Conservation (phyloP, 768 basidiomycete genomes). For the Boletus reticulatus region DNA sequence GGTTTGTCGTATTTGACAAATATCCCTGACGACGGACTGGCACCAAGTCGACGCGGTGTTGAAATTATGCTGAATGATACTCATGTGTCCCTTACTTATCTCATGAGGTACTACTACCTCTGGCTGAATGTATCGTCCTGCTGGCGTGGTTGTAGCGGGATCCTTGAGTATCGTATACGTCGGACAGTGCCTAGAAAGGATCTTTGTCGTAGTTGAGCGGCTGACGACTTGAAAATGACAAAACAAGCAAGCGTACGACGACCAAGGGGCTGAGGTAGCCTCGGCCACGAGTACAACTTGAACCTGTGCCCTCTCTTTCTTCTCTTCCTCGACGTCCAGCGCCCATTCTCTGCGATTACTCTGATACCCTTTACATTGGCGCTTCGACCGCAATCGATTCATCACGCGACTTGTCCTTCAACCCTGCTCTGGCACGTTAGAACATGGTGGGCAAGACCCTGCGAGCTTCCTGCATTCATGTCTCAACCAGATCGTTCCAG, state of each 20-base stretch:
- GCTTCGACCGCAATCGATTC: background rate
- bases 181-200: background rate
- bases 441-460: constrained; percentile 21
- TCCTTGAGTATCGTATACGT: background rate
- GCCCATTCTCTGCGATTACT: background rate
- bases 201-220: constrained; percentile 12
- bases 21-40: background rate
- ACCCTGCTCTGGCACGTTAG: background rate
- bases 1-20: background rate
- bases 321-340: constrained; percentile 6
- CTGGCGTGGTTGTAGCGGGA: no score
- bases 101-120: background rate
- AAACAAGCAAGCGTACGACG: constrained; percentile 22
- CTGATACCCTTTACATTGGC: constrained; percentile 2
- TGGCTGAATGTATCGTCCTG: background rate
- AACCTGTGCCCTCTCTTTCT: background rate
- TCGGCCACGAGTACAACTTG: constrained; percentile 9
- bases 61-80: background rate
- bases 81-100: background rate
- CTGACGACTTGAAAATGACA: constrained; percentile 31
- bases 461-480: background rate
- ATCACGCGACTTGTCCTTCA: constrained; percentile 13
- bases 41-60: constrained; percentile 1
- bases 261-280: constrained; percentile 6
- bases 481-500: constrained; percentile 35